A percentile compares a stretch with the other conserved stretches of the same genome.
Evolutionary conservation across 225 moss, liverwort and hornwort species (phyloP).

Genomic region (Pseudoscleropodium purum): DNA sequence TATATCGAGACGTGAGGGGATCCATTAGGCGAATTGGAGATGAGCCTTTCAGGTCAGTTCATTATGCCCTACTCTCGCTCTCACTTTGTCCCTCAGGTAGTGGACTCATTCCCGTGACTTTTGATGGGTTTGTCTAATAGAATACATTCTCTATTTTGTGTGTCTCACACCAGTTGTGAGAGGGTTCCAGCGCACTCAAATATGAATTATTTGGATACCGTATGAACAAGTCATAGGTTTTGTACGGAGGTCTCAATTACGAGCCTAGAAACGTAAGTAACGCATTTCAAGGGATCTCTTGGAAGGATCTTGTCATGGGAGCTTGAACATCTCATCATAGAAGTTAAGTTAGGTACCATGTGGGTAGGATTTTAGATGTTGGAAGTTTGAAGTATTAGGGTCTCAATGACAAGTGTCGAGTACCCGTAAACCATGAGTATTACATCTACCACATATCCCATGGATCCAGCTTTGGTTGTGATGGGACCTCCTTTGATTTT

Average conservation of each 20-base stretch:
- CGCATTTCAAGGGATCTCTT: neutral
- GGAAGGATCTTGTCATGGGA: no score
- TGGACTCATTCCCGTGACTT: neutral
- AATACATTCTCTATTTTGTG: neutral
- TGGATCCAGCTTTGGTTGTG: neutral
- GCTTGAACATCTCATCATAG: neutral
- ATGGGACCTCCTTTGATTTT: neutral
- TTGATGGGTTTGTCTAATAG: neutral
- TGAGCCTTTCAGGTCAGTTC: constrained; percentile 59
- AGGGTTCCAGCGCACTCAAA: neutral
- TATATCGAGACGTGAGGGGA: constrained; percentile 30
- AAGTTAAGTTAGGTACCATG: neutral
- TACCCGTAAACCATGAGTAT: neutral
- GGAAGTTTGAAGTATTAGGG: neutral
- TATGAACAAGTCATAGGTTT: neutral
- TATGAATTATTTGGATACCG: neutral
- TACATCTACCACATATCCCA: neutral
- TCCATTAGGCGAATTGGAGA: constrained; percentile 25
- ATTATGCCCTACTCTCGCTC: neutral
- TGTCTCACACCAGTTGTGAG: neutral
- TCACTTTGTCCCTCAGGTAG: neutral
- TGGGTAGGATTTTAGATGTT: neutral
- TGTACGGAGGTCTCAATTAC: neutral
- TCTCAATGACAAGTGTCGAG: neutral
- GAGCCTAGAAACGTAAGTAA: neutral